phyloP scores from a whole-genome alignment of 495 filamentous ascomycete species.

The Penicillium samsonianum region DNA sequence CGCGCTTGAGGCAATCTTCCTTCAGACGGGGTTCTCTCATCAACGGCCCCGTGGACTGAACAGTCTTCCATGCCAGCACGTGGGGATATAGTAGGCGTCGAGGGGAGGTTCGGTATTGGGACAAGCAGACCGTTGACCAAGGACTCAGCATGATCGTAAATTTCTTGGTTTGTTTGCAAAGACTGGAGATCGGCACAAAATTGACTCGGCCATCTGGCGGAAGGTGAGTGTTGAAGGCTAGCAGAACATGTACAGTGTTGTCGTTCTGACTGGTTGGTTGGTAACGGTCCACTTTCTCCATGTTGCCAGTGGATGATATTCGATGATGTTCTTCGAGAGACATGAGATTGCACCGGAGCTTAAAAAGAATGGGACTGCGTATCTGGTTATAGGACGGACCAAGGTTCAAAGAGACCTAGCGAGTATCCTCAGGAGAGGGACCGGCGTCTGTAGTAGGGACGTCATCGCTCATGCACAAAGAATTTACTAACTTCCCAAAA shows the following conservation, averaged over 20 bases:
- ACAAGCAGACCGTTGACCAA: neutral
- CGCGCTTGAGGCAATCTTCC: neutral
- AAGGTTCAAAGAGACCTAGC: too few species aligned
- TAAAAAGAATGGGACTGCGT: too few species aligned
- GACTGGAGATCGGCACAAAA: neutral
- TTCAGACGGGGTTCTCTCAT: neutral
- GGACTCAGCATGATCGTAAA: neutral
- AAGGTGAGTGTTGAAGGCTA: neutral
- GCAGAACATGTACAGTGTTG: neutral
- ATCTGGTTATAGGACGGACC: too few species aligned
- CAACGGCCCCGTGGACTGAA: neutral
- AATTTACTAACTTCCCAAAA: too few species aligned
- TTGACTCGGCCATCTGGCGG: neutral
- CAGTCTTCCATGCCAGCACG: neutral
- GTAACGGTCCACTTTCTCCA: neutral
- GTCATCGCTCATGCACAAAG: too few species aligned
- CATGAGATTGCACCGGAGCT: too few species aligned
- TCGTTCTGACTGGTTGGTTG: neutral
- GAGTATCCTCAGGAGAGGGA: too few species aligned
- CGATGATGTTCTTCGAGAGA: too few species aligned
- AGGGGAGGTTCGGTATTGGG: neutral
- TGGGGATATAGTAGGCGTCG: neutral
- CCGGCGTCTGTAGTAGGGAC: too few species aligned
- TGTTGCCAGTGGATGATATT: neutral
- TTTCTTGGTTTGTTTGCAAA: neutral